Evolutionary conservation across 2,329 filamentous ascomycete species (phyloP), one percentile per base, ranked within the genome.

Genomic region (Neoscytalidium dimidiatum): DNA sequence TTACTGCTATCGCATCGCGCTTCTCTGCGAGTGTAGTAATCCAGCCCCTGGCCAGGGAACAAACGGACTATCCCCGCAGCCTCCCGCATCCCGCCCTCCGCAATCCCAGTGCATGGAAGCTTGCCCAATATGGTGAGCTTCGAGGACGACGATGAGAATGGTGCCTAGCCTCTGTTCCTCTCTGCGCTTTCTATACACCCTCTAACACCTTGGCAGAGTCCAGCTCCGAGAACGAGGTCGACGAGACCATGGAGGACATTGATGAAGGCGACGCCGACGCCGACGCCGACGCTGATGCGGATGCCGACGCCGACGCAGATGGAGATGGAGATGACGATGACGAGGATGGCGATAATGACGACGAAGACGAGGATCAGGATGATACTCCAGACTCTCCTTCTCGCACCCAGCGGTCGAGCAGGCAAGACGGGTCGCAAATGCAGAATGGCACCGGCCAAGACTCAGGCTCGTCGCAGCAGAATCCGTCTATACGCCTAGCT

Each of bases 401-500:
- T 23, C 70, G 72, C 43, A 73, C 78, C n/a, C 77, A 78, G 64
- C 76, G 75, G 26, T 69, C 71, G 19, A 69, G 67, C 51, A 70
- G 72, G 62, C 56, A 69, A 17, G 44, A 65, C 28, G 70, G 69
- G 48, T 67, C 66, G 57, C 70, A 68, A 44, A 71, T 74, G 28
- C 65, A 71, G 13, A 75, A 76, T 56, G 73, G 74, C 56, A 68
- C 64, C 29, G 51, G 38, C 26, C 38, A 31, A 13, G 41, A 67
- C 38, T 61, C 70, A 35, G 70, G n/a, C 71, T 26, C 67, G 69
- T 21, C 69, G 69, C 2, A 68, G 29, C 56, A 60, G 11, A 44
- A 85, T 60, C 81, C 81, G 0, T 79, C 82, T 41, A 79, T 82
- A 14, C 76, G 80, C 19, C 74, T 83, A 64, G 83, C 81, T 3